Conservation (phyloP, 2,329 filamentous ascomycete species). For the Ophiostoma piceae region DNA sequence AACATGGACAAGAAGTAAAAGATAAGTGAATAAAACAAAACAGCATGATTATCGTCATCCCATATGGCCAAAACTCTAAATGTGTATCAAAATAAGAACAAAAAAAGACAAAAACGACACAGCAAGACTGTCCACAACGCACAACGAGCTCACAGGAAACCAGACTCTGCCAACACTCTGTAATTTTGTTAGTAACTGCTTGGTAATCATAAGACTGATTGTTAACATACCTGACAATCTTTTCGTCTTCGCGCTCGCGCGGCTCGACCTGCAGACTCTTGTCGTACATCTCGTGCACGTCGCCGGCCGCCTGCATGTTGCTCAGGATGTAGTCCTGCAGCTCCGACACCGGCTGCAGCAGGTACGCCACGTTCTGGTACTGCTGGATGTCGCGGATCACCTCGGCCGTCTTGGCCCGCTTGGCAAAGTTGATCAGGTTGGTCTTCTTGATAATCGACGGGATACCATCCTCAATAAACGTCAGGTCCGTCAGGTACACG, state of each 20-base stretch:
- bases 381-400: constrained; percentile 98
- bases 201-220: not conserved
- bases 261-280: constrained; percentile 91
- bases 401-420: constrained; percentile 94
- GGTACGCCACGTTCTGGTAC: constrained; percentile 97
- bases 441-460: constrained; percentile 94
- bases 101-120: not conserved
- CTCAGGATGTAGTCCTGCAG: constrained; percentile 94
- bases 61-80: constrained; percentile 21
- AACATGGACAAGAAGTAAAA: not conserved
- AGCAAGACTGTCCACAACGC: not conserved
- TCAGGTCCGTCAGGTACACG: constrained; percentile 93
- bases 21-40: not conserved
- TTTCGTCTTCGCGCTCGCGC: constrained; percentile 94
- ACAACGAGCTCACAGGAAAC: constrained; percentile 32
- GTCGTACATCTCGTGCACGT: constrained; percentile 99
- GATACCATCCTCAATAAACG: constrained; percentile 96
- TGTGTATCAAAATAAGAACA: constrained; percentile 23
- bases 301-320: constrained; percentile 91
- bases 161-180: constrained; percentile 36
- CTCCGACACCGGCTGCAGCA: constrained; percentile 80
- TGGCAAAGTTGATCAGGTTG: constrained; percentile 96
- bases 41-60: constrained; percentile 12
- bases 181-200: constrained; percentile 21
- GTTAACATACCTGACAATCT: constrained; percentile 81